These are phyloP conservation scores for Amylocystis lapponica DNA, from an alignment of 768 basidiomycete species.

Conservation along the genomic window DNA sequence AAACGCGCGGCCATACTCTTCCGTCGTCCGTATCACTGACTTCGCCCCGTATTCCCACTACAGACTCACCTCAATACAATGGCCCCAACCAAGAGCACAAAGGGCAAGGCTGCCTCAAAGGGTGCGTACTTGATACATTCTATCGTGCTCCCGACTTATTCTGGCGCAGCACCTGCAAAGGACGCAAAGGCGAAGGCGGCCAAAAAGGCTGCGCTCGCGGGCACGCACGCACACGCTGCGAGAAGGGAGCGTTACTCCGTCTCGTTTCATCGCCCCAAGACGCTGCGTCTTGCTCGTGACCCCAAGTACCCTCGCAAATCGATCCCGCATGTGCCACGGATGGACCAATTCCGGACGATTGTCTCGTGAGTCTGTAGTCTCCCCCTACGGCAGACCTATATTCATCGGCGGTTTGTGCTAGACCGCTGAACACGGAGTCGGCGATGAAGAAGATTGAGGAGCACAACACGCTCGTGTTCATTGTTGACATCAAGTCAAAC, in stretches of 20 bases:
- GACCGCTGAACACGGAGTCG: slow-evolving; percentile 89
- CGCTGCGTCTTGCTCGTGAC: slow-evolving; percentile 73
- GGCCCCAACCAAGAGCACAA: slow-evolving; percentile 65
- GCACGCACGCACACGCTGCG: slow-evolving; percentile 64
- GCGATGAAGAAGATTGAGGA: slow-evolving; percentile 99
- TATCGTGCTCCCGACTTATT: neutral
- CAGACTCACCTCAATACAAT: slow-evolving; percentile 30
- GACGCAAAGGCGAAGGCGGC: slow-evolving; percentile 83
- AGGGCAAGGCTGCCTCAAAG: slow-evolving; percentile 52
- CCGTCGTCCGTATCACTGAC: neutral
- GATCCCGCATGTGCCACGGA: slow-evolving; percentile 84
- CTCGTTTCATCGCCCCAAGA: slow-evolving; percentile 96
- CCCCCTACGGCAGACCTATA: neutral
- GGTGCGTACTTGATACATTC: slow-evolving; percentile 26
- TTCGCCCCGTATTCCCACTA: neutral
- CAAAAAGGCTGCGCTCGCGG: slow-evolving; percentile 94
- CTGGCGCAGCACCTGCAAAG: slow-evolving; percentile 22
- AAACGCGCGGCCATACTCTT: too few relatives aligned
- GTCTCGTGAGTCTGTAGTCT: slow-evolving; percentile 57
- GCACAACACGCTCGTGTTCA: slow-evolving; percentile 98
- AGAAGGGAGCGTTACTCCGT: slow-evolving; percentile 84
- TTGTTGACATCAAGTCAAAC: slow-evolving; percentile 92
- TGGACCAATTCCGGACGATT: slow-evolving; percentile 96
- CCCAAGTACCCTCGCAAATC: slow-evolving; percentile 97
- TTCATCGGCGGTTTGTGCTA: slow-evolving; percentile 20